These are phyloP conservation scores for Kwoniella bestiolae DNA, from an alignment of 768 basidiomycete genomes.

Conservation along the genomic window DNA sequence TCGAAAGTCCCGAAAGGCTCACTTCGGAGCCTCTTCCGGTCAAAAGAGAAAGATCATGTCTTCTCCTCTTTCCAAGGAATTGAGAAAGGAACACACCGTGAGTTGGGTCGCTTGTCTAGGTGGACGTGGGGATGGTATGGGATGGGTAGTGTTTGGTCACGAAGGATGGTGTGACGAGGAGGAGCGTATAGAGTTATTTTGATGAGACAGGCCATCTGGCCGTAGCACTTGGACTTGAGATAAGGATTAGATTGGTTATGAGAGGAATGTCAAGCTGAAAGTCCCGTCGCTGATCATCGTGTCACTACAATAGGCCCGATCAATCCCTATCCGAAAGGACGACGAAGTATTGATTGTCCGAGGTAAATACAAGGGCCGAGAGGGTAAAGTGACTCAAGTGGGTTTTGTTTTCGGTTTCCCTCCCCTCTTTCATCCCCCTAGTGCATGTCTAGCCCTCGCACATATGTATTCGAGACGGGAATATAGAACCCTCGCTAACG, in stretches of 20 bases:
- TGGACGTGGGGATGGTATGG: not conserved
- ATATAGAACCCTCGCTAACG: not conserved
- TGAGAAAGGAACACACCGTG: constrained; percentile 88
- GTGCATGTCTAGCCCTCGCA: not conserved
- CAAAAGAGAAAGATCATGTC: constrained; percentile 98
- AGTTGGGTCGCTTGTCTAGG: constrained; percentile 50
- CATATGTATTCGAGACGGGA: not conserved
- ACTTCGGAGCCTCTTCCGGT: constrained; percentile 93
- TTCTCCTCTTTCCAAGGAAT: constrained; percentile 91
- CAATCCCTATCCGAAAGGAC: constrained; percentile 93
- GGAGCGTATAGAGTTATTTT: too few relatives aligned
- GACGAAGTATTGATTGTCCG: constrained; percentile 97
- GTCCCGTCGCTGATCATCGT: constrained; percentile 6
- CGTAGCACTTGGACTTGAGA: too few relatives aligned
- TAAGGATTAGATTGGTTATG: too few relatives aligned
- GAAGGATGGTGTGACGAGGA: not conserved
- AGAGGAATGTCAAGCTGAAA: too few relatives aligned
- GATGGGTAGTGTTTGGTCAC: too few relatives aligned
- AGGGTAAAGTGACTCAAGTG: constrained; percentile 86
- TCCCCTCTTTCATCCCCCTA: not conserved
- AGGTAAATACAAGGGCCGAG: constrained; percentile 97
- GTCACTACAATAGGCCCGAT: constrained; percentile 69
- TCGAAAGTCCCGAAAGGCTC: constrained; percentile 97
- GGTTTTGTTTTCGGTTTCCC: constrained; percentile 9
- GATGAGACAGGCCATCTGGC: too few relatives aligned